phyloP scores from a whole-genome alignment of 352 stramenopile genomes.

The Globisporangium nunn region DNA sequence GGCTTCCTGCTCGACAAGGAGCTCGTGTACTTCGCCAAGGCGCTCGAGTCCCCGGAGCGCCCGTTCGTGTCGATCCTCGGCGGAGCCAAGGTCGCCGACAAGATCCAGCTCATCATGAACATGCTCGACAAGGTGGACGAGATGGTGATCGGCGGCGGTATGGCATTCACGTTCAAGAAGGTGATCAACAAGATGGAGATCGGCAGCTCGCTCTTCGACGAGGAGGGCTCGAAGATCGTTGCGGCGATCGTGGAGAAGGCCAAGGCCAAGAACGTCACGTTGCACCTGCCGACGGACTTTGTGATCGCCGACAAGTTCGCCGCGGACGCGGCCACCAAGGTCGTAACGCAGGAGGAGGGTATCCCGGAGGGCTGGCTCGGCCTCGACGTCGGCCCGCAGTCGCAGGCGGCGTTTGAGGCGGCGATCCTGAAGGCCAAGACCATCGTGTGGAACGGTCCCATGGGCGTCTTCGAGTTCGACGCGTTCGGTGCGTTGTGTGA shows the following conservation, averaged over 20 bases:
- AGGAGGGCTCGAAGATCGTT: conserved; percentile 81
- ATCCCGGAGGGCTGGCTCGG: conserved; percentile 98
- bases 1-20: conserved; percentile 99
- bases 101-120: conserved; percentile 99
- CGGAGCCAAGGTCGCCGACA: conserved; percentile 99
- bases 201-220: conserved; percentile 91
- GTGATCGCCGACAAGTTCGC: conserved; percentile 98
- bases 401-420: conserved; percentile 70
- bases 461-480: conserved; percentile 99
- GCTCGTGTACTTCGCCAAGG: conserved; percentile 98
- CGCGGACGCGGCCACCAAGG: conserved; percentile 89
- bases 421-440: conserved; percentile 89
- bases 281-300: conserved; percentile 97
- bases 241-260: conserved; percentile 95
- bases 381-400: conserved; percentile 97
- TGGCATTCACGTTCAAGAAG: conserved; percentile 99
- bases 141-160: conserved; percentile 98
- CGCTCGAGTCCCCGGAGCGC: conserved; percentile 95
- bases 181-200: conserved; percentile 95
- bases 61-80: conserved; percentile 98
- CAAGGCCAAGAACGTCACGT: conserved; percentile 95
- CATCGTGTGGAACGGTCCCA: conserved; percentile 99
- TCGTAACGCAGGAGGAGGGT: conserved; percentile 85
- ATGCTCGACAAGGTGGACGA: conserved; percentile 99
- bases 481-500: conserved; percentile 80